A percentile compares a stretch with the other conserved stretches of the same genome.
phyloP scores from a whole-genome alignment of 148 eudicot genomes.

The Suaeda aralocaspica region DNA sequence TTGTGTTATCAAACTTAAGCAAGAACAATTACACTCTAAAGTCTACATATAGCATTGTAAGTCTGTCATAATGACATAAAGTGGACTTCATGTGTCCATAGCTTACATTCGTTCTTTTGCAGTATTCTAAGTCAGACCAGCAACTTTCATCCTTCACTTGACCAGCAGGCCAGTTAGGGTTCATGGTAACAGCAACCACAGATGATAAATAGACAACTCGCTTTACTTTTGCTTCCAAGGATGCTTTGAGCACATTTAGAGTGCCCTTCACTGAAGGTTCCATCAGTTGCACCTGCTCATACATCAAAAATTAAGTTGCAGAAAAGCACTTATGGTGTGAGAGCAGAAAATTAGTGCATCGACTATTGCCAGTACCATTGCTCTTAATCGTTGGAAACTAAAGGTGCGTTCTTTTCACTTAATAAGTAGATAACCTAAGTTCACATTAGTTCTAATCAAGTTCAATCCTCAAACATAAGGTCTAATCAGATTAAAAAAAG shows the following conservation, averaged over 20 bases:
- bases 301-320: constrained; percentile 1
- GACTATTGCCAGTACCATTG: too few species aligned
- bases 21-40: too few species aligned
- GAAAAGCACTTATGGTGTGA: neutral
- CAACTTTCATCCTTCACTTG: constrained; percentile 47
- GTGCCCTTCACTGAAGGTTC: constrained; percentile 51
- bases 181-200: constrained; percentile 33
- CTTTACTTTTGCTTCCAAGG: constrained; percentile 42
- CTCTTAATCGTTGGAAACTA: too few species aligned
- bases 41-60: neutral
- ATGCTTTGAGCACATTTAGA: constrained; percentile 41
- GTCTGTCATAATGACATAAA: neutral
- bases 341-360: too few species aligned
- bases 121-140: constrained; percentile 48
- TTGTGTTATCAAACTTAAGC: neutral
- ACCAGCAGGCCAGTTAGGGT: constrained; percentile 48
- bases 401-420: too few species aligned
- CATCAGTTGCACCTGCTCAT: constrained; percentile 34
- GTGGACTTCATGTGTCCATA: neutral
- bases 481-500: too few species aligned
- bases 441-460: too few species aligned
- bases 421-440: too few species aligned
- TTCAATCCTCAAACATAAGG: too few species aligned
- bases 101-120: constrained; percentile 36
- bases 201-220: constrained; percentile 48